Evolutionary conservation across 257 asterid species (phyloP).

Genomic region (Eustoma russellianum): DNA sequence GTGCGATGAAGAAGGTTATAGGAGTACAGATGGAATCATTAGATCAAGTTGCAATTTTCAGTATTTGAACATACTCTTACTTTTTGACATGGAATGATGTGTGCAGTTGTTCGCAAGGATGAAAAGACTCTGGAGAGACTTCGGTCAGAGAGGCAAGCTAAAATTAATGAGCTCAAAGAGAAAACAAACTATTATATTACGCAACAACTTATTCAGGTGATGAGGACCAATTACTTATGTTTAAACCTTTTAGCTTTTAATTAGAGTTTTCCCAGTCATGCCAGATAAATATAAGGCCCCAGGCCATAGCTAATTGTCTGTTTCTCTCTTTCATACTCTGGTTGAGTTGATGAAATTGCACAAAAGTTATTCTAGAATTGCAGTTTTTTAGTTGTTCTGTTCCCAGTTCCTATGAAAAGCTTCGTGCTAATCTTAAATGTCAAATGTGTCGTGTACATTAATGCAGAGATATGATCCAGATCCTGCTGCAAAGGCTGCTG

Average conservation of each 20-base stretch:
- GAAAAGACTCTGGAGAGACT: conserved; percentile 66
- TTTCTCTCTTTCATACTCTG: too few relatives aligned
- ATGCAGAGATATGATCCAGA: conserved; percentile 72
- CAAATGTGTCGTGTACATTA: conserved; percentile 16
- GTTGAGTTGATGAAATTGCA: too few relatives aligned
- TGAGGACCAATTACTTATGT: neutral
- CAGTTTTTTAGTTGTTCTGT: neutral
- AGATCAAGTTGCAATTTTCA: neutral
- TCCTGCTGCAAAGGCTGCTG: conserved; percentile 89
- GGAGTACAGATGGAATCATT: neutral
- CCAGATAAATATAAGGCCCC: too few relatives aligned
- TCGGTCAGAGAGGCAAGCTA: conserved; percentile 74
- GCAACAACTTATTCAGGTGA: conserved; percentile 90
- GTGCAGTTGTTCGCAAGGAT: conserved; percentile 67
- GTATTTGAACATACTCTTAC: neutral
- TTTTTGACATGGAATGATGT: neutral
- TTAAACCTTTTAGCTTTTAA: neutral
- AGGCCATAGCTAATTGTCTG: too few relatives aligned
- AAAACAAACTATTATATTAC: conserved; percentile 74
- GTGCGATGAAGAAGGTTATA: neutral
- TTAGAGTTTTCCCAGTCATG: too few relatives aligned
- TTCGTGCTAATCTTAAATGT: neutral
- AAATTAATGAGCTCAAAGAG: conserved; percentile 88
- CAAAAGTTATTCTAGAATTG: neutral
- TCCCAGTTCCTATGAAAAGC: neutral